Evolutionary conservation across 1,284 basidiomycete species (phyloP), one percentile per base, ranked within the genome.

Genomic region (Mycena citricolor): DNA sequence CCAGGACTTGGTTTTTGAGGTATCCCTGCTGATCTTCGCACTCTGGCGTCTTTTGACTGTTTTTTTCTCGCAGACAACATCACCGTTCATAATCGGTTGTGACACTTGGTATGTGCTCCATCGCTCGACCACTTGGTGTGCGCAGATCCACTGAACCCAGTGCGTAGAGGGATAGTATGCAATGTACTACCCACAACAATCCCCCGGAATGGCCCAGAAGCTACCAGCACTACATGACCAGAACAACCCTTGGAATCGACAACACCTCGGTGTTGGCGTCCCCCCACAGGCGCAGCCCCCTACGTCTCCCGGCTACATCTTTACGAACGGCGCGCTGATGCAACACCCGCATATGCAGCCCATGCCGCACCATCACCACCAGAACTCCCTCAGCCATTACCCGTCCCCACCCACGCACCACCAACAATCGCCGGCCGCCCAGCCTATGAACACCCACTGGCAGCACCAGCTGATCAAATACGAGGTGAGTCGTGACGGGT

Each of bases 171-270:
- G n/a, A 43, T 49, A 52, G 51, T 22, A 49, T 53, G 48, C 51
- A 53, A 88, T 88, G 84, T 88, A 85, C 69, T 87, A 83, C 66
- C 73, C 85, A 58, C 83, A 86, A 61, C 85, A 85, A 64, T 87
- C 85, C 52, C 84, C 85, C 59, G 83, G 79, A 63, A 79, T 87
- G 59, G 70, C 75, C 52, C 84, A 83, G 71, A 86, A 87, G 62
- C 73, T 86, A 54, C 69, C 83, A 54, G 74, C 68, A 49, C 81
- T 81, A 60, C 73, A 84, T 61, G 83, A 87, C 66, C 82, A 83
- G 67, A 73, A 76, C 19, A 51, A 52, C 35, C 73, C 81, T 39
- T 88, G 85, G 85, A 65, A 72, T 29, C 72, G 81, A 31, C 66
- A 72, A 21, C 82, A 82, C 57, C 80, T 82, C 51, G 74, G 75